Base-by-base conservation (phyloP, 108 stramenopile species). In the Bacterosira constricta region DNA sequence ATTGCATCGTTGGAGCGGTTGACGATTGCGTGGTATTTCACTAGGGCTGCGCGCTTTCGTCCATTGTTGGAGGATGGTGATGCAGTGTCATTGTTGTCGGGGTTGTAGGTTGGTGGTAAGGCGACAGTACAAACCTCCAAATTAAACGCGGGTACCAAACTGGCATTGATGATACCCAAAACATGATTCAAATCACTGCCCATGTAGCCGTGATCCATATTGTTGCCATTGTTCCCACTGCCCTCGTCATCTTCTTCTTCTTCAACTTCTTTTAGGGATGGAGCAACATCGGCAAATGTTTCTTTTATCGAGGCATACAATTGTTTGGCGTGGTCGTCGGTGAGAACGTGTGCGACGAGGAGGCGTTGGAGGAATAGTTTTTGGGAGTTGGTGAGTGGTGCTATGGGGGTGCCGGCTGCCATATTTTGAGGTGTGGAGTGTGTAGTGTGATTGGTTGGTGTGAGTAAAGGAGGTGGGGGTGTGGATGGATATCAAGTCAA, bases 341-440 rank as follows among this genome's bases (percentile, higher is more conserved):
- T 72, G 38, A 91, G 53, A 71, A 79, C 79, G 62, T 87, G 86
- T 2, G 51, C 45, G 15, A 85, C 88, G 56, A 91, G 71, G 52
- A 91, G 80, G 38, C 85, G 78, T 58, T 91, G 90, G 50, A 89
- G 83, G 66, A 91, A 77, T 23, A 83, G 51, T 55, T 91, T 77
- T 71, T 91, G 90, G 41, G 74, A 83, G 59, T 72, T 54, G 30
- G 84, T 42, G 27, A 91, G 85, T 53, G 85, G 83, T 20, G 34
- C 46, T 46, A 83, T 75, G 20, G n/a, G n/a, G n/a, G n/a, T n/a
- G 7, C 52, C 41, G 39, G 21, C 25, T 11, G 25, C 62, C 62
- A 63, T 63, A 23, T 67, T 56, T n/a, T n/a, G n/a, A n/a, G n/a
- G n/a, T n/a, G n/a, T 51, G 50, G n/a, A n/a, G n/a, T n/a, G n/a